Base-by-base conservation (phyloP, 2,329 filamentous ascomycete species). In the Gremmenia infestans region DNA sequence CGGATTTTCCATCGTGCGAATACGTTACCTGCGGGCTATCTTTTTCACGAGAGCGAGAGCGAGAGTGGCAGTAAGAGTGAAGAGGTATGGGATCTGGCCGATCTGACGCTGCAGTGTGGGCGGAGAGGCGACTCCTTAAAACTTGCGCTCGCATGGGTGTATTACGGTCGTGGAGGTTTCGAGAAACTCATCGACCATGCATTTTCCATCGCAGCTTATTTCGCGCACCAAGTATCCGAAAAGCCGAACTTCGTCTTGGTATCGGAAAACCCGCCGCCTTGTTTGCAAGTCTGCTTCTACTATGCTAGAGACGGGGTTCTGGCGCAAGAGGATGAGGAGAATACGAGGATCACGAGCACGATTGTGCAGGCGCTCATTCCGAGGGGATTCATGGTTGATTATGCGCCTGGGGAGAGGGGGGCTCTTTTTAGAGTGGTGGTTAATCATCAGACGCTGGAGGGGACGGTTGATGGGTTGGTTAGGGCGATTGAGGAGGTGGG, bases 281-380 rank as follows among this genome's bases (percentile, higher is more conserved):
- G 93, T 73, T 75, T 96, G 69, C 94, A 97, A 74, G 88, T 97
- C 22, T 97, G 93, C 76, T 97, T 97, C 72, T 96, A 96, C 71
- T 91, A 89, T 67, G 83, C 86, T 0, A 82, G 82, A 0, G 76
- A 76, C 1, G 82, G 85, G 2, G 65, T 71, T 55, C 60, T 88
- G 54, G 67, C 71, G 1, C 63, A 56, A 55, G 73, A 62, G 58
- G 71, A 63, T 61, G 70, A 60, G 54, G 70, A 68, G 51, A 87
- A 86, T 67, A 79, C 78, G 51, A 73, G 70, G 63, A 68, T 76
- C 5, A 89, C 86, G 4, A 77, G 76, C 61, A 71, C 72, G 40
- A 78, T 88, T 48, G 78, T 79, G 5, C 71, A 74, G 56, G 72
- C 69, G 28, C 71, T 89, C 62, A 75, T 88, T 45, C 61, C 63